Conservation (phyloP, 2,329 filamentous ascomycete genomes). For the Parafenestella ontariensis region DNA sequence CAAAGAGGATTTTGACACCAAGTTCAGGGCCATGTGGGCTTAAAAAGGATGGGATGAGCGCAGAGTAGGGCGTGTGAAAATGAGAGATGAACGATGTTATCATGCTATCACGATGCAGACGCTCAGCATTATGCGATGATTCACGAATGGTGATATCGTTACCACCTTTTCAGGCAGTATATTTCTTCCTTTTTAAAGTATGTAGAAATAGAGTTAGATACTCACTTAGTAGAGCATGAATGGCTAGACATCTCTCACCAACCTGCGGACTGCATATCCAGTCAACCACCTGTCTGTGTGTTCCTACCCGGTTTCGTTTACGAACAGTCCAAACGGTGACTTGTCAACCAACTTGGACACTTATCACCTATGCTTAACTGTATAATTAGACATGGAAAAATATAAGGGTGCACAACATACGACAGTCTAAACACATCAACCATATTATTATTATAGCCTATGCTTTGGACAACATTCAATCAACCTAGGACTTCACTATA, state of each 20-base stretch:
- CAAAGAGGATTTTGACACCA: slow-evolving; percentile 67
- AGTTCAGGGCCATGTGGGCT: slow-evolving; percentile 69
- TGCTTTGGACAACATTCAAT: no score
- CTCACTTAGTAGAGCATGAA: background rate
- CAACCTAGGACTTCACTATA: no score
- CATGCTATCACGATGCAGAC: background rate
- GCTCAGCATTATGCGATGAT: background rate
- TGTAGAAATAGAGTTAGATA: background rate
- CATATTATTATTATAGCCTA: no score
- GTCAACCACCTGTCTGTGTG: no score
- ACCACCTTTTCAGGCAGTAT: background rate
- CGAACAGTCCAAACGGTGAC: no score
- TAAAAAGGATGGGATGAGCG: slow-evolving; percentile 36
- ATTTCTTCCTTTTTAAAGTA: background rate
- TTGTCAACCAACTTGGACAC: no score
- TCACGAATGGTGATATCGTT: background rate
- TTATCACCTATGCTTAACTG: no score
- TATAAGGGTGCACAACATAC: no score
- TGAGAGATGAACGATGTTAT: background rate
- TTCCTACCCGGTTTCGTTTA: no score
- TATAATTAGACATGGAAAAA: no score
- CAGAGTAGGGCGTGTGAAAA: background rate
- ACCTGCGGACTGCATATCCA: background rate
- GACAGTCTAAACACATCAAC: no score
- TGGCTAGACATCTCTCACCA: background rate